Evolutionary conservation across 2,329 filamentous ascomycete genomes (phyloP), one percentile per base, ranked within the genome.

Genomic region (Sporothrix pseudoabietina): DNA sequence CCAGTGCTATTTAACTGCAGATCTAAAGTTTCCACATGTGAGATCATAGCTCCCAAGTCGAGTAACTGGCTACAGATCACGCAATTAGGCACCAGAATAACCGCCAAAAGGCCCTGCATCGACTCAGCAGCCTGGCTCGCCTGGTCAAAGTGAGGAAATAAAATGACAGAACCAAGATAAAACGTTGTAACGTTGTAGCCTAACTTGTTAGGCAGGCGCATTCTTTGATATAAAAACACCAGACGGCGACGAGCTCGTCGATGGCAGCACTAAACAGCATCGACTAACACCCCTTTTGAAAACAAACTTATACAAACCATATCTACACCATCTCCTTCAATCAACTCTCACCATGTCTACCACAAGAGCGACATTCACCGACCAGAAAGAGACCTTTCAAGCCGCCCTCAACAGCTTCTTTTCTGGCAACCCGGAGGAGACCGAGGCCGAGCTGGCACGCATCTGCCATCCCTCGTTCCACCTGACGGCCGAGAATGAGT

Each of bases 361-460:
- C 26, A 12, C 30, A 61, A 69, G 69, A 61, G 71, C 74, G 5
- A 55, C 52, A 26, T 75, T 73, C 30, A 57, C 71, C 26, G 69
- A 75, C 54, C 7, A 71, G 22, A 73, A 71, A 52, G 69, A 71
- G 4, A 75, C 74, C n/a, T 75, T 72, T 55, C 26, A 72, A 22
- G 72, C 74, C 4, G 41, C 66, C 14, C 49, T 75, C n/a, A 69
- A 12, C 32, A 70, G 71, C 65, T 61, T 75, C 39, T 75, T 75
- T 32, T 52, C 26, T 4, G 74, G 74, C 52, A 65, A 57, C 16
- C 71, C 73, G 19, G 72, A 75, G 22, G 72, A 75, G 19, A 73
- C 74, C 12, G 74, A 75, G 54, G 59, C 57, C 12, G 66, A 75
- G 30, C 54, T 74, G 19, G 2, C 65, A n/a, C 57, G 49, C 30